Base-by-base conservation (phyloP, 208 protist genomes). In the Lotmaria passim region DNA sequence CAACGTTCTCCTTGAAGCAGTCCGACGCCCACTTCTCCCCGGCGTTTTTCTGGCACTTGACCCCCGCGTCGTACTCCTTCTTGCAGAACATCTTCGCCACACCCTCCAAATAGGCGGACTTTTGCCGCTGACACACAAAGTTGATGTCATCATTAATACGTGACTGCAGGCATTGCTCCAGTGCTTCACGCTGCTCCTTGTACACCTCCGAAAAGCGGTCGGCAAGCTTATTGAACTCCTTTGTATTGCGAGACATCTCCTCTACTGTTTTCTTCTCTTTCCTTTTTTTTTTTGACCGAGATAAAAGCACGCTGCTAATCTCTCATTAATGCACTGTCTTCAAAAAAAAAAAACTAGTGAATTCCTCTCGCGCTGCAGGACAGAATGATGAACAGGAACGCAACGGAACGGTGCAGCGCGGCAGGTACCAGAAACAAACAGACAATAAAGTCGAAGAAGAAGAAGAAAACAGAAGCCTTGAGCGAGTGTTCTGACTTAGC, bases 71-170 rank as follows among this genome's bases (percentile, higher is more conserved):
- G 68, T 95, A 95, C 65, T 95, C 85, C 44, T 81, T 79, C 50
- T 79, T 75, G 74, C 90, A 95, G 57, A 95, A 95, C 21, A 85
- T 56, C 39, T 83, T 59, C 1, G 90, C 86, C 31, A 95, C 83
- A 21, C 87, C 90, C 43, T 90, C 74, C 21, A 95, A 72, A 65
- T 95, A 95, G 7, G 73, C 83, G 2, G 79, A 82, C 63, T 91
- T 93, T 56, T 93, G 85, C 36, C 72, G 70, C 69, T 95, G 85
- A 26, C 90, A 95, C 21, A 92, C 87, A 78, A 91, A 93, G 67
- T 95, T 95, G 62, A 95, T 91, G 53, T 95, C 90, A 48, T 91
- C 85, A 69, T 95, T 95, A 51, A 95, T 82, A 56, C 84, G 82
- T 2, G 79, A 85, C 68, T 92, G 76, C 44, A 95, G 50, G 36